Base-by-base conservation (phyloP, 2,329 filamentous ascomycete species). In the Pseudocercospora cruenta region DNA sequence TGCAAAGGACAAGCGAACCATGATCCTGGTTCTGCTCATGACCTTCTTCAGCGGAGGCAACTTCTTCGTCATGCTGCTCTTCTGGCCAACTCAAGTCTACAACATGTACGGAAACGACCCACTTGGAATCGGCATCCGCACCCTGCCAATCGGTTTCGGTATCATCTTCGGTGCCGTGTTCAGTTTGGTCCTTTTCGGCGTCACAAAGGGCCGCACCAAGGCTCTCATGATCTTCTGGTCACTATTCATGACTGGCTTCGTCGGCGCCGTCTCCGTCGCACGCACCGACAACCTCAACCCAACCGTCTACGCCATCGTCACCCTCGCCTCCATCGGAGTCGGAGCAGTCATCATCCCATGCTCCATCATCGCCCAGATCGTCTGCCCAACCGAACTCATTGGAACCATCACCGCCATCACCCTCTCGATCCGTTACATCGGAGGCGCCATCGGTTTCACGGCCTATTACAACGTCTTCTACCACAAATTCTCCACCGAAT, bases 321-420 rank as follows among this genome's bases (percentile, higher is more conserved):
- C 85, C 14, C 73, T 91, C 4, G 87, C 88, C 1, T 85, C 86
- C 4, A 77, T 91, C 10, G 88, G 88, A n/a, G 86, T 91, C 4
- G 89, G 89, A 9, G 89, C 87, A 0, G 88, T 91, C 63, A 86
- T 91, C 45, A 86, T 91, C 9, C 89, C 89, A 0, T 85, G 86
- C 6, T 88, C 86, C 1, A 88, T 91, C 70, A 88, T 91, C 65
- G 72, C 87, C 5, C 88, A 87, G 21, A 89, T 91, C 69, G 86
- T 90, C 69, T 90, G 87, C 67, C 88, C 89, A 0, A 86, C 88
- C 71, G 88, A 91, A 63, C 82, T 91, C 10, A 91, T 92, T 68
- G 89, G 87, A 5, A 91, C 89, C 5, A 83, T 90, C 60, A 86
- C 88, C 1, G 88, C 89, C 7, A 82, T 91, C 28, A 91, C 89